These are phyloP conservation scores for Russula brevipes DNA, from an alignment of 768 basidiomycete species.

Conservation along the genomic window DNA sequence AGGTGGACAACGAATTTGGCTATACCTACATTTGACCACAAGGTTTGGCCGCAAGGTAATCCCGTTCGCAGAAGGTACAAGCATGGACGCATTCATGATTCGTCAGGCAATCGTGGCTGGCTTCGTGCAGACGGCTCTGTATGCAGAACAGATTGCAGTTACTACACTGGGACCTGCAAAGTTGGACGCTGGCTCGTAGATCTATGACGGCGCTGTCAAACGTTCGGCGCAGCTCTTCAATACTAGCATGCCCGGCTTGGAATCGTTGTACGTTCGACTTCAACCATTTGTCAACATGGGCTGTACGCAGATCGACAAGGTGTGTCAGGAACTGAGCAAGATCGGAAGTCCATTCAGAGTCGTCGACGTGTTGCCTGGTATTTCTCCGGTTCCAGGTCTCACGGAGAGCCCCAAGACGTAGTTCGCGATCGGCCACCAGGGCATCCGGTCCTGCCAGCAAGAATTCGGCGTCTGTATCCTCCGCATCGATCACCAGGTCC, in stretches of 20 bases:
- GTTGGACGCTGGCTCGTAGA: conserved; percentile 41
- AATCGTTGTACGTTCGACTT: conserved; percentile 46
- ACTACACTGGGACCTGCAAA: conserved; percentile 47
- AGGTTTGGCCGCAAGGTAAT: conserved; percentile 14
- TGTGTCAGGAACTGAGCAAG: conserved; percentile 39
- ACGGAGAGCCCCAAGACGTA: conserved; percentile 26
- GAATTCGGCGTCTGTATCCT: conserved; percentile 38
- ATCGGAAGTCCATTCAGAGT: conserved; percentile 40
- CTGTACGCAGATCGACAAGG: conserved; percentile 41
- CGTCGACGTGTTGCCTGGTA: conserved; percentile 35
- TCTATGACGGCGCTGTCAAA: conserved; percentile 45
- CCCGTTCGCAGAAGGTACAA: conserved; percentile 43
- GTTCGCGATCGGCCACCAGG: conserved; percentile 29
- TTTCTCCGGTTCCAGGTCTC: conserved; percentile 33
- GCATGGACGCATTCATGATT: conserved; percentile 41
- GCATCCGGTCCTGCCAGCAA: conserved; percentile 27
- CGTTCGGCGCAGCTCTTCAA: conserved; percentile 42
- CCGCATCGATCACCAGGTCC: conserved; percentile 36
- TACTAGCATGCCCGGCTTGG: conserved; percentile 38
- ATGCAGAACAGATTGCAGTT: conserved; percentile 48
- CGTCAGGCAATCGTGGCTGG: conserved; percentile 47
- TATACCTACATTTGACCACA: conserved; percentile 47
- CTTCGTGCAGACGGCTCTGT: conserved; percentile 42
- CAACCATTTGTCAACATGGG: conserved; percentile 50
- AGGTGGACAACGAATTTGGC: not conserved